phyloP scores from a whole-genome alignment of 495 filamentous ascomycete genomes.

The Xylaria acuta region DNA sequence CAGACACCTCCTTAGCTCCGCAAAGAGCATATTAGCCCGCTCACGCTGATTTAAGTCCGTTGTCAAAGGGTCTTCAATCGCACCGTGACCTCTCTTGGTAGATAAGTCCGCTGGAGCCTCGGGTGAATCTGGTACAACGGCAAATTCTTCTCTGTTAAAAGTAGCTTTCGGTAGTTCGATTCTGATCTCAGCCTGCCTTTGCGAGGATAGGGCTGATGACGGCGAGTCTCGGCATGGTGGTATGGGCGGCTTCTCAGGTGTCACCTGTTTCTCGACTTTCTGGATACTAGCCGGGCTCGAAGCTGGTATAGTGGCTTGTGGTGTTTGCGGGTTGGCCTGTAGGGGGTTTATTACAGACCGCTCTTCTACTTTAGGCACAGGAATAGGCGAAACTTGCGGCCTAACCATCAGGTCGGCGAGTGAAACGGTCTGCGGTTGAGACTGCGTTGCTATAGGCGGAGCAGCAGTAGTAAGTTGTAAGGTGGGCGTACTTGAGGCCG shows the following conservation, averaged over 20 bases:
- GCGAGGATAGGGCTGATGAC: slow-evolving; percentile 19
- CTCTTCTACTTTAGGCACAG: slow-evolving; percentile 25
- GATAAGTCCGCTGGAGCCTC: slow-evolving; percentile 50
- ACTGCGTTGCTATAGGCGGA: slow-evolving; percentile 25
- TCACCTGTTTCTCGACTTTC: slow-evolving; percentile 24
- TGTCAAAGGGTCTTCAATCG: slow-evolving; percentile 54
- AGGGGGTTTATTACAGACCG: slow-evolving; percentile 13
- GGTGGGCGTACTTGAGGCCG: slow-evolving; percentile 27
- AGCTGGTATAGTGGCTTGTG: slow-evolving; percentile 12
- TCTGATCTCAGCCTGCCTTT: slow-evolving; percentile 35
- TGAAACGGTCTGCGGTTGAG: slow-evolving; percentile 40
- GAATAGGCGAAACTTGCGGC: slow-evolving; percentile 28
- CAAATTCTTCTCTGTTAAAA: slow-evolving; percentile 50
- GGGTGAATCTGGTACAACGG: slow-evolving; percentile 48
- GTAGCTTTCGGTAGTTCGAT: slow-evolving; percentile 46
- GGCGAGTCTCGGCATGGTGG: slow-evolving; percentile 11
- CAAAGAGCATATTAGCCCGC: slow-evolving; percentile 73
- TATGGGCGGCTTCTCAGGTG: slow-evolving; percentile 11
- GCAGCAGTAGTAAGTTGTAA: slow-evolving; percentile 21
- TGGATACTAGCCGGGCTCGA: slow-evolving; percentile 6
- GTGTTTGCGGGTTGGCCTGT: slow-evolving; percentile 27
- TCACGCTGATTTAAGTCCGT: slow-evolving; percentile 74
- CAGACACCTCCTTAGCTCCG: slow-evolving; percentile 70
- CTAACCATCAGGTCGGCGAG: slow-evolving; percentile 39
- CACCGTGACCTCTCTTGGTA: slow-evolving; percentile 48